phyloP scores from a whole-genome alignment of 768 basidiomycete species.

The Heimioporus sp. region DNA sequence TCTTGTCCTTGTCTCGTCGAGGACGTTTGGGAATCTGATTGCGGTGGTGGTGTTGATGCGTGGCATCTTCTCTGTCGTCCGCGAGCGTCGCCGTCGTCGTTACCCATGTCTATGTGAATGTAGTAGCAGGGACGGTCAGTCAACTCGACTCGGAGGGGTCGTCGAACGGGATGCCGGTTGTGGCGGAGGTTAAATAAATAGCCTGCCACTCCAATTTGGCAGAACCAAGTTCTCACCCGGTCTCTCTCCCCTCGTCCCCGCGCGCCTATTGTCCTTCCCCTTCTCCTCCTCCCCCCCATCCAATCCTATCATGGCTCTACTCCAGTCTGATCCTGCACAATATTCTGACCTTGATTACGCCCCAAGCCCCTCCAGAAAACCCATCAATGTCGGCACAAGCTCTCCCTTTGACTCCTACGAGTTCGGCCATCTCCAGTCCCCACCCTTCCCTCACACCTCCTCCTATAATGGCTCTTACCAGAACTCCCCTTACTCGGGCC shows the following conservation, averaged over 20 bases:
- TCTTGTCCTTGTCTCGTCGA: too few species aligned
- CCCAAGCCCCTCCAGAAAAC: constrained; percentile 28
- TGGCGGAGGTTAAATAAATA: constrained; percentile 30
- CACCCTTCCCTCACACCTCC: constrained; percentile 49
- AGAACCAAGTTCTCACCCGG: constrained; percentile 28
- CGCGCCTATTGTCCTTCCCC: constrained; percentile 18
- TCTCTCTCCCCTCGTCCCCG: constrained; percentile 13
- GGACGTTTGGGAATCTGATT: too few species aligned
- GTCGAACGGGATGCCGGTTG: constrained; percentile 2
- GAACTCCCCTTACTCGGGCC: constrained; percentile 65
- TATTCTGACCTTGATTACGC: constrained; percentile 28
- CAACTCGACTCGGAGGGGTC: neutral
- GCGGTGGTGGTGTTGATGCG: too few species aligned
- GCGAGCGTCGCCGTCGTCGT: too few species aligned
- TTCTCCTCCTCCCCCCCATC: constrained; percentile 1
- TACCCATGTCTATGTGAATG: too few species aligned
- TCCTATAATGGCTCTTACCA: constrained; percentile 67
- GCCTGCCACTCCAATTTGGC: constrained; percentile 9
- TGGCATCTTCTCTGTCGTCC: too few species aligned
- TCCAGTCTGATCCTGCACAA: constrained; percentile 19
- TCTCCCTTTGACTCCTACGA: constrained; percentile 42
- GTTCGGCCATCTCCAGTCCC: constrained; percentile 33
- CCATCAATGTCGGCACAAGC: constrained; percentile 16
- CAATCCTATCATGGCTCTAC: constrained; percentile 25
- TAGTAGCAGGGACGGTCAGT: too few species aligned